phyloP scores from a whole-genome alignment of 371 early-diverging fungal species.

The Blakeslea trispora region DNA sequence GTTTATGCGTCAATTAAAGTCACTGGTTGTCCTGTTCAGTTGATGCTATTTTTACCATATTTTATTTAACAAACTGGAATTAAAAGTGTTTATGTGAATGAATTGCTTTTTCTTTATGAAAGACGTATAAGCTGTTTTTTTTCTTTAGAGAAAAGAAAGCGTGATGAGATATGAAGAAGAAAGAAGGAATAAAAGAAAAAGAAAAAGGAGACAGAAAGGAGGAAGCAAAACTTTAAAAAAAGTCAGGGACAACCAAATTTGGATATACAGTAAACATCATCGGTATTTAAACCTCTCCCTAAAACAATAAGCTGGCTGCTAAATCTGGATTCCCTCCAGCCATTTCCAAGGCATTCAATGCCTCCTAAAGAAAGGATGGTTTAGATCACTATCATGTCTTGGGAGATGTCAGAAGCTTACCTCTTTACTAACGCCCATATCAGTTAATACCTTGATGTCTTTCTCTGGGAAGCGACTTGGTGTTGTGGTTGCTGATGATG shows the following conservation, averaged over 20 bases:
- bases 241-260: constrained; percentile 18
- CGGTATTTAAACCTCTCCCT: constrained; percentile 15
- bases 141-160: too few species aligned
- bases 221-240: constrained; percentile 2
- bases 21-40: too few species aligned
- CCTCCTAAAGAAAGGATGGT: constrained; percentile 54
- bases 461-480: constrained; percentile 30
- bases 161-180: constrained; percentile 13
- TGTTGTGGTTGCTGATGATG: too few species aligned
- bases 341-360: constrained; percentile 78
- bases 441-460: constrained; percentile 38
- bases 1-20: not conserved
- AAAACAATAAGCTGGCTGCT: constrained; percentile 82
- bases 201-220: constrained; percentile 3
- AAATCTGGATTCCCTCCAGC: constrained; percentile 84
- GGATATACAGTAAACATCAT: constrained; percentile 27
- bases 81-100: too few species aligned
- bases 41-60: not conserved
- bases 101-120: too few species aligned
- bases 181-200: constrained; percentile 15
- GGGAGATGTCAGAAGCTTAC: constrained; percentile 7
- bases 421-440: constrained; percentile 50
- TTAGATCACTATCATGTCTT: constrained; percentile 39
- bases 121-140: too few species aligned
- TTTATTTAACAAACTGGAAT: constrained; percentile 6